Evolutionary conservation across 805 yeast genomes (phyloP).

Genomic region (Starmera quercuum): DNA sequence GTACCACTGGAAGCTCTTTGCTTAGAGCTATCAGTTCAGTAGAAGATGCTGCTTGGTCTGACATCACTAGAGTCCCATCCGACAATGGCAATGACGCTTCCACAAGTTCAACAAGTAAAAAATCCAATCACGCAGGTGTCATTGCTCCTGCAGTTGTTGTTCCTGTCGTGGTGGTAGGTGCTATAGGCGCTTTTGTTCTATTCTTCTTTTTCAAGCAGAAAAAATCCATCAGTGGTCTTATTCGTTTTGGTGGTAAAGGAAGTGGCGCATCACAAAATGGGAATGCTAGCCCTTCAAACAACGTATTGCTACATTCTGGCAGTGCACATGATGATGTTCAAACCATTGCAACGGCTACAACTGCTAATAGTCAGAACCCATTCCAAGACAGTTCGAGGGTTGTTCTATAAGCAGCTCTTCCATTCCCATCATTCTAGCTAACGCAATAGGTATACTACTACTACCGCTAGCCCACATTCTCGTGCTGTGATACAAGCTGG

Average conservation of each 20-base stretch:
- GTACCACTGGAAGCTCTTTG: conserved; percentile 32
- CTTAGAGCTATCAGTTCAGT: conserved; percentile 26
- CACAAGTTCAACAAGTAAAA: conserved; percentile 5
- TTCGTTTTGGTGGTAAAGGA: neutral
- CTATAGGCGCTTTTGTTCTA: conserved; percentile 22
- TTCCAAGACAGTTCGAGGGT: conserved; percentile 22
- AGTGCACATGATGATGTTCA: conserved; percentile 8
- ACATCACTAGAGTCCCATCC: conserved; percentile 31
- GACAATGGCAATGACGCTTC: conserved; percentile 26
- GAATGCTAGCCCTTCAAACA: conserved; percentile 6
- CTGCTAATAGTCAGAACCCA: conserved; percentile 19
- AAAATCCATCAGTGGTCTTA: neutral
- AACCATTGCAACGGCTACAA: conserved; percentile 13
- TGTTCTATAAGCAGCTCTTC: conserved; percentile 12
- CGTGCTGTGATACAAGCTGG: too few species aligned
- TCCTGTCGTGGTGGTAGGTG: conserved; percentile 28
- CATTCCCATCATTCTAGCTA: too few species aligned
- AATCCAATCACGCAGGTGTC: conserved; percentile 18
- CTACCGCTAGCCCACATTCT: too few species aligned
- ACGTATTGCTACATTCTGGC: conserved; percentile 17
- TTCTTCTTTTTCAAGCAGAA: conserved; percentile 23
- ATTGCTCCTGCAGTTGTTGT: conserved; percentile 38
- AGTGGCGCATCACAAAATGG: neutral
- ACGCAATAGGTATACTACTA: too few species aligned
- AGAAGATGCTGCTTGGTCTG: conserved; percentile 20